These are phyloP conservation scores for Globisporangium yorkense DNA, from an alignment of 352 stramenopile species.

Conservation along the genomic window DNA sequence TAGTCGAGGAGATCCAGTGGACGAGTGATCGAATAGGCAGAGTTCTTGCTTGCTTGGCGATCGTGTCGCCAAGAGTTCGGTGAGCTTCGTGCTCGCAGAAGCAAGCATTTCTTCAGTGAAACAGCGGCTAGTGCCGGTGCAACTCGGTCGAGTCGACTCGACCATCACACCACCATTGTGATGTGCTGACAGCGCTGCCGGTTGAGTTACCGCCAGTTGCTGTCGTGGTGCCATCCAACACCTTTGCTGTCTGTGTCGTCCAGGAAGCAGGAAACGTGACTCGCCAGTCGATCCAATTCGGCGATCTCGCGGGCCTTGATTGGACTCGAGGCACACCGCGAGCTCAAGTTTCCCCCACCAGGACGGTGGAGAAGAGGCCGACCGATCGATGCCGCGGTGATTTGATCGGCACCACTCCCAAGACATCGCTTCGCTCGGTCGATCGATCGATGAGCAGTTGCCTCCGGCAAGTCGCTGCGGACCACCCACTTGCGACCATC, in stretches of 20 bases:
- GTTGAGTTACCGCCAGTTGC: no score
- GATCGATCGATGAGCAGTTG: background rate
- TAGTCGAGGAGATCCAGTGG: no score
- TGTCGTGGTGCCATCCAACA: background rate
- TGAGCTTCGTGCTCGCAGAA: no score
- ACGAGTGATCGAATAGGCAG: no score
- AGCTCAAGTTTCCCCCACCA: background rate
- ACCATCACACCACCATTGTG: background rate
- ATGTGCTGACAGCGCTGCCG: background rate
- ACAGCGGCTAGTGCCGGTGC: no score
- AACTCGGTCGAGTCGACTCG: background rate
- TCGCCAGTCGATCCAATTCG: background rate
- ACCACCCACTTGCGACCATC: background rate
- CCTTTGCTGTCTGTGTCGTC: background rate
- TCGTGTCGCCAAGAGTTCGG: no score
- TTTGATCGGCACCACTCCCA: background rate
- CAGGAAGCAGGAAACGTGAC: background rate
- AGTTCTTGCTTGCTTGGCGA: no score
- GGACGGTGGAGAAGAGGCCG: no score
- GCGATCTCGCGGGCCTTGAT: background rate
- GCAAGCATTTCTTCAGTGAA: no score
- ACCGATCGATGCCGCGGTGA: background rate
- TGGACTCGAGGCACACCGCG: background rate
- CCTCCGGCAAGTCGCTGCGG: background rate
- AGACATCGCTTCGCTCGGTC: no score